These are phyloP conservation scores for Cichorium intybus DNA, from an alignment of 140 eudicot species.

Conservation along the genomic window DNA sequence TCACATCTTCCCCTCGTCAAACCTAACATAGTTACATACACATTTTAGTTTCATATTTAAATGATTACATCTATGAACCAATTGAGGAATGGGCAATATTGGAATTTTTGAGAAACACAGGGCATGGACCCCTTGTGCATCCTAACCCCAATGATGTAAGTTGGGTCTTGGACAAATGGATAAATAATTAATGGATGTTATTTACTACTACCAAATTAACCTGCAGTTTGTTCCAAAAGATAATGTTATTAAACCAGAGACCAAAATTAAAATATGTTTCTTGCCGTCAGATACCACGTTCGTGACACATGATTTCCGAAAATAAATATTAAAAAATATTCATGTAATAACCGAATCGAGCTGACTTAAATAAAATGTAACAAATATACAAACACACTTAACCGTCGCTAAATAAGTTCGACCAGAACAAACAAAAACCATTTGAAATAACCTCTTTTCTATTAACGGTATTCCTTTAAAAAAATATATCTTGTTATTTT, in stretches of 20 bases:
- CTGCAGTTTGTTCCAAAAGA: constrained; percentile 5
- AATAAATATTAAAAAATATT: not conserved
- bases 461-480: too few species aligned
- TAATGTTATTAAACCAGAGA: constrained; percentile 4
- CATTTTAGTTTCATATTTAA: too few species aligned
- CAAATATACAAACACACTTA: too few species aligned
- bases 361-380: too few species aligned
- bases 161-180: constrained; percentile 2
- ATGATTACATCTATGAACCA: too few species aligned
- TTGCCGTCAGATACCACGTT: not conserved
- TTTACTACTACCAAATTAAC: constrained; percentile 7
- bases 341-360: not conserved
- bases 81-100: not conserved
- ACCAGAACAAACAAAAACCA: too few species aligned
- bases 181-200: not conserved
- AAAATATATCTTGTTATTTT: too few species aligned
- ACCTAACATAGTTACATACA: too few species aligned
- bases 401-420: too few species aligned
- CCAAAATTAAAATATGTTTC: constrained; percentile 11
- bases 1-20: too few species aligned
- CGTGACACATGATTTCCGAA: not conserved
- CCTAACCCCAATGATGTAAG: not conserved
- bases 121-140: not conserved
- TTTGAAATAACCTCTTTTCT: too few species aligned
- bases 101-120: not conserved